Percentiles rank a stretch among this genome's conserved stretches.
phyloP scores from a whole-genome alignment of 805 yeast species.

The Metschnikowia colocasiae region DNA sequence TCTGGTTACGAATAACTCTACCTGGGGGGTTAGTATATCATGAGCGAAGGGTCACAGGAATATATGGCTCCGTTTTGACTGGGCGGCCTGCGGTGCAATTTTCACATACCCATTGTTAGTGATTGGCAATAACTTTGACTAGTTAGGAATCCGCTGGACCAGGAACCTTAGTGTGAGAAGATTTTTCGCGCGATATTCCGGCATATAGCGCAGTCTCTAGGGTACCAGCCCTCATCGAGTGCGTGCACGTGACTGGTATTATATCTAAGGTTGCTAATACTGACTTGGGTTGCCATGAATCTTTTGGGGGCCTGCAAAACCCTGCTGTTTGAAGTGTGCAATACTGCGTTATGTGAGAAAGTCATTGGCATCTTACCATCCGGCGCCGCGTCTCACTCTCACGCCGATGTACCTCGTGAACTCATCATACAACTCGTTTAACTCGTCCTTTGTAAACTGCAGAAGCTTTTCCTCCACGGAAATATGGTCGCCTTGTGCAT shows the following conservation, averaged over 20 bases:
- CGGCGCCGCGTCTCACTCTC: conserved; percentile 45
- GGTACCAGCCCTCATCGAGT: conserved; percentile 15
- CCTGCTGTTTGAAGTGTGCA: background rate
- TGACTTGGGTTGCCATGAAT: background rate
- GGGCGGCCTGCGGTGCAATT: background rate
- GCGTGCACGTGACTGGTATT: conserved; percentile 12
- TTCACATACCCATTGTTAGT: conserved; percentile 20
- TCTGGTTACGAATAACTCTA: conserved; percentile 99
- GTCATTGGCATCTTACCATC: conserved; percentile 9
- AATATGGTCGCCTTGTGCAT: conserved; percentile 1
- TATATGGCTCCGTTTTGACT: background rate
- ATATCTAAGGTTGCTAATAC: too few relatives aligned
- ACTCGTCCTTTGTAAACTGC: conserved; percentile 42
- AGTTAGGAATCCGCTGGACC: conserved; percentile 8
- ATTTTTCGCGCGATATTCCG: conserved; percentile 14
- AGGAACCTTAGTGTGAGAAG: conserved; percentile 14
- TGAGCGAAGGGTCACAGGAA: background rate
- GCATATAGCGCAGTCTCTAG: conserved; percentile 11
- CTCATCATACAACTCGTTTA: conserved; percentile 55
- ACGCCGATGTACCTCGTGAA: conserved; percentile 70
- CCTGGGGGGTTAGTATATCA: conserved; percentile 41
- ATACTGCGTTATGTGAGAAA: too few relatives aligned
- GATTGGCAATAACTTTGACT: conserved; percentile 15
- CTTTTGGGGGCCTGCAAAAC: background rate
- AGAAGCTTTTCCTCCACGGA: conserved; percentile 17